Base-by-base conservation (phyloP, 352 stramenopile genomes). In the Pythium phragmitis region DNA sequence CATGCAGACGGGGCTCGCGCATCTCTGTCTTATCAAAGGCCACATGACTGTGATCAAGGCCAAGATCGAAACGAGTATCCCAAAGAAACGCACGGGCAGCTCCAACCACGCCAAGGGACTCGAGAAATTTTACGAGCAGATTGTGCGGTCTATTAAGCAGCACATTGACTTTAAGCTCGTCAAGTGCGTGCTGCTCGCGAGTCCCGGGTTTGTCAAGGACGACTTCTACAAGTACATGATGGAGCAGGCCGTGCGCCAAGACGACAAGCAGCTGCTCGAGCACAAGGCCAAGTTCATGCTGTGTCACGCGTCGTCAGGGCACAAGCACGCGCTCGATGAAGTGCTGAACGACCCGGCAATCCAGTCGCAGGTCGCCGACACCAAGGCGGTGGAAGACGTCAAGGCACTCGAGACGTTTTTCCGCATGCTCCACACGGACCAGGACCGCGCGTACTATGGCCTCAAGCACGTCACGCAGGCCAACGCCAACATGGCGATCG, bases 261-360 rank as follows among this genome's bases (percentile, higher is more conserved):
- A 99, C 63, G 95, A 99, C 72, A 97, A 96, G 58, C 62, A 92
- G 19, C 76, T 99, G 12, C 81, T 98, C 33, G 95, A 99, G 74
- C 98, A 99, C 82, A 98, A 98, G 72, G 61, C 72, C 21, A 99
- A 99, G 75, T 99, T 99, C 71, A 77, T 99, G 7, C 70, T 99
- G 39, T 97, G 91, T 48, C 94, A 98, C 70, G 85, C 94, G 47
- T 97, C 89, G 1, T 99, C 93, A 23, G 97, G 97, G 23, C 96
- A 99, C 79, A 99, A 99, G 68, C 92, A 98, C 69, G 96, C 97
- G 2, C 85, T 99, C 30, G 96, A 99, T 46, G 96, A 99, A 82
- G 88, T 99, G 28, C 88, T 99, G 53, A 92, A 86, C 16, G 95
- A 99, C 63, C 82, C 92, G 36, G 70, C 76, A 19, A 92, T 99